Base-by-base conservation (phyloP, 805 yeast species). In the Huiozyma naganishii region DNA sequence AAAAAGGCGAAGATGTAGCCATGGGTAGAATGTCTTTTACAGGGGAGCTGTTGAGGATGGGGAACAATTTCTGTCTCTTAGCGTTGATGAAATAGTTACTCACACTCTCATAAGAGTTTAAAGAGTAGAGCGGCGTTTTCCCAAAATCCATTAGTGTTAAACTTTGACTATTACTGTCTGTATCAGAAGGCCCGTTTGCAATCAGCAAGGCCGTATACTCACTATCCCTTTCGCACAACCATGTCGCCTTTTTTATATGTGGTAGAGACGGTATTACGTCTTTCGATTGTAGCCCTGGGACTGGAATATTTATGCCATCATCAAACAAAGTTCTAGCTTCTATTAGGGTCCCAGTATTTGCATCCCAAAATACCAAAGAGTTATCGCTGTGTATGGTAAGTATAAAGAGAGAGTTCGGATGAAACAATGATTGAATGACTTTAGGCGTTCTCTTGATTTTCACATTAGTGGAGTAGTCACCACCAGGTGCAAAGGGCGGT, bases 291-390 rank as follows among this genome's bases (percentile, higher is more conserved):
- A 47, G 57, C 46, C 55, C 53, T 27, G 43, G 32, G 45, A 53
- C 68, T 4, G 83, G 80, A 12, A 64, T 57, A 54, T 85, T 81
- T 6, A 87, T 75, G 42, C 77, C 74, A 3, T 77, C 68, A 42
- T 84, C 94, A 48, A 74, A 73, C 6, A 82, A 48, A 1, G 84
- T 73, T 51, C 97, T 73, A 0, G 96, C 92, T 42, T 79, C 79
- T 9, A 92, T 67, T 37, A 79, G 64, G 9, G 76, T 75, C 0
- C 94, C 96, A 30, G 79, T 79, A 30, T 77, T 72, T 1, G 86
- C 82, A 61, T 92, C 98, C 97, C 97, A 92, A 56, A 92, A 92
- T 1, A 78, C 95, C 30, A 92, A 56, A 0, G 94, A 75, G 42
- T 90, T 90, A 55, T 89, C 95, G 17, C 69, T 78, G 61, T 90